These are phyloP conservation scores for Sordariomycetes sp. DNA, from an alignment of 2,329 filamentous ascomycete genomes.

Conservation along the genomic window DNA sequence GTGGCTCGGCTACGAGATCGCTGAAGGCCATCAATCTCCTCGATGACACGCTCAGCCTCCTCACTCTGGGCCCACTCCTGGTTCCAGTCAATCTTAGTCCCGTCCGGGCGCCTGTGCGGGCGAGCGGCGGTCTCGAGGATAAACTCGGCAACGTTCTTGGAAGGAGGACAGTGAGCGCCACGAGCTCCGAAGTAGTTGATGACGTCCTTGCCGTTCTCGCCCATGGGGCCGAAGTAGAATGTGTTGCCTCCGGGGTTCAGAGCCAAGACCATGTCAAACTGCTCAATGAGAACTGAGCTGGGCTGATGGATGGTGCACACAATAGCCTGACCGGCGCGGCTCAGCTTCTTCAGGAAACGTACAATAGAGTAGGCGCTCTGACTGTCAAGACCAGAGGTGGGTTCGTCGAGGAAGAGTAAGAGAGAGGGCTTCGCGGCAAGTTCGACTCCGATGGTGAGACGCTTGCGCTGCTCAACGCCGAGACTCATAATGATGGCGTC, in stretches of 20 bases:
- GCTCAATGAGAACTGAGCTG: slow-evolving; percentile 26
- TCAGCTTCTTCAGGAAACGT: slow-evolving; percentile 58
- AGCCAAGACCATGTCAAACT: slow-evolving; percentile 43
- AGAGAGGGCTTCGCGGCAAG: slow-evolving; percentile 74
- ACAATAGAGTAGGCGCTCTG: slow-evolving; percentile 69
- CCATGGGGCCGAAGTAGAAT: slow-evolving; percentile 45
- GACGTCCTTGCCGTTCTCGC: slow-evolving; percentile 31
- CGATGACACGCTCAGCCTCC: slow-evolving; percentile 46
- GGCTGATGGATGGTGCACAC: slow-evolving; percentile 44
- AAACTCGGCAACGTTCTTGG: slow-evolving; percentile 39
- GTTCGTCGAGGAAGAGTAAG: slow-evolving; percentile 71
- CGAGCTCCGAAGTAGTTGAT: slow-evolving; percentile 47
- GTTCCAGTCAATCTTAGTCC: slow-evolving; percentile 55
- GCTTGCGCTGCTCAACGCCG: slow-evolving; percentile 50
- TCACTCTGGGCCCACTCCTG: slow-evolving; percentile 62
- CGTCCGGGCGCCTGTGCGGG: slow-evolving; percentile 21
- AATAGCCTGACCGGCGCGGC: slow-evolving; percentile 36
- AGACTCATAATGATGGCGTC: slow-evolving; percentile 51
- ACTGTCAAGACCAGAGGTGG: slow-evolving; percentile 57
- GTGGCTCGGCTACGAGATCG: slow-evolving; percentile 8
- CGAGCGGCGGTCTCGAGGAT: slow-evolving; percentile 34
- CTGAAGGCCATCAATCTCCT: slow-evolving; percentile 58
- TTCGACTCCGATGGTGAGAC: slow-evolving; percentile 88
- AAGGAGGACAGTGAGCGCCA: slow-evolving; percentile 55
- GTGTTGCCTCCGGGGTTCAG: slow-evolving; percentile 40